Percentiles rank a stretch among this genome's conserved stretches.
Conservation (phyloP, 2,329 filamentous ascomycete species). For the Fusarium falciforme region DNA sequence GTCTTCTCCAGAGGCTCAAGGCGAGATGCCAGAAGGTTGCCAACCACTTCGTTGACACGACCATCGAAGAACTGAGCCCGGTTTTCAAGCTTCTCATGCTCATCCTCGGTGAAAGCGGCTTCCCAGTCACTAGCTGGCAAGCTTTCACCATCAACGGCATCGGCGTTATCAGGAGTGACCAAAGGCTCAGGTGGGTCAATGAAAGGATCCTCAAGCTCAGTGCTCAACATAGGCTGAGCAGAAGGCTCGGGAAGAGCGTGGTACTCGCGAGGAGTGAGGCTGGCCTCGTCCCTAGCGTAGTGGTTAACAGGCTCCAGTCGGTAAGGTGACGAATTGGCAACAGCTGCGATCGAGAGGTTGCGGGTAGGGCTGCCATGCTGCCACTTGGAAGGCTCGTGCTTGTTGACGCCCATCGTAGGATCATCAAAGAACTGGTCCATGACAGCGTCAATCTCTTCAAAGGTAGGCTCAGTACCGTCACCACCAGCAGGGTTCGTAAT, state of each 20-base stretch:
- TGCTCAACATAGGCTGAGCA: slow-evolving; percentile 59
- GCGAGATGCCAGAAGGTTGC: slow-evolving; percentile 78
- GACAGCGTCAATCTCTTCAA: slow-evolving; percentile 90
- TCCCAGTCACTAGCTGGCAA: slow-evolving; percentile 92
- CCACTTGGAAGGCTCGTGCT: slow-evolving; percentile 62
- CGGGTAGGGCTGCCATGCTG: slow-evolving; percentile 38
- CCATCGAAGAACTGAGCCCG: slow-evolving; percentile 91
- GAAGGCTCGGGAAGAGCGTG: slow-evolving; percentile 59
- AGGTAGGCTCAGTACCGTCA: slow-evolving; percentile 60
- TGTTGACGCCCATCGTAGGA: slow-evolving; percentile 80
- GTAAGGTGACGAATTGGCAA: slow-evolving; percentile 61
- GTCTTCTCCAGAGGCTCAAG: slow-evolving; percentile 84
- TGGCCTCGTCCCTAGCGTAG: slow-evolving; percentile 76
- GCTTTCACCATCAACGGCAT: slow-evolving; percentile 60
- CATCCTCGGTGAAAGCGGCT: slow-evolving; percentile 81
- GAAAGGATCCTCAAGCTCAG: slow-evolving; percentile 72
- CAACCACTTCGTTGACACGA: slow-evolving; percentile 88
- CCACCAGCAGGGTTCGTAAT: slow-evolving; percentile 34
- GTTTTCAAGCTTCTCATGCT: slow-evolving; percentile 84
- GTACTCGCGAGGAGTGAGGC: slow-evolving; percentile 74
- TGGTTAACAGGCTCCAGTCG: slow-evolving; percentile 63
- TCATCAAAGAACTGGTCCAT: slow-evolving; percentile 86
- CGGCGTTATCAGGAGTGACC: slow-evolving; percentile 63
- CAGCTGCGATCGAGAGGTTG: slow-evolving; percentile 37
- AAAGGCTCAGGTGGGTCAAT: slow-evolving; percentile 62